Evolutionary conservation across 139 green algal genomes (phyloP).

Genomic region (Haematococcus lacustris): DNA sequence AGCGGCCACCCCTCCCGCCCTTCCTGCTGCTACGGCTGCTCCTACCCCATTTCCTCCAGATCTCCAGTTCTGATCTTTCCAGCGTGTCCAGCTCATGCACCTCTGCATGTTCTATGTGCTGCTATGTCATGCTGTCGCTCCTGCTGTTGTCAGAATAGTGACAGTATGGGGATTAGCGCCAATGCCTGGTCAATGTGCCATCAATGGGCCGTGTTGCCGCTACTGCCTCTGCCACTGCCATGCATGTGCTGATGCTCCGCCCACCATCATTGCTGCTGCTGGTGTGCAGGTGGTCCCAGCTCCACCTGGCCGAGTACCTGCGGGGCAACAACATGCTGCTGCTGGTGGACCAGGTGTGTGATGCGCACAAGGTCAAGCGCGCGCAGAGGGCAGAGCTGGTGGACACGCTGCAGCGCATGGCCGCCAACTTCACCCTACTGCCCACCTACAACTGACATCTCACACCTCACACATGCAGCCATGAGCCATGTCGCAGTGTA

Average conservation of each 20-base stretch:
- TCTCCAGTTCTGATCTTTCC: no score
- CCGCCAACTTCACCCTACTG: not conserved
- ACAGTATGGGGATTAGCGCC: no score
- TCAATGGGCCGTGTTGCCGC: no score
- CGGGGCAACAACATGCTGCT: not conserved
- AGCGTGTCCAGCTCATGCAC: no score
- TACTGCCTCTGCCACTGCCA: not conserved
- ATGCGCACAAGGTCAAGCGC: conserved; percentile 2
- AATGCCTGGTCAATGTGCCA: no score
- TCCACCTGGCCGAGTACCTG: not conserved
- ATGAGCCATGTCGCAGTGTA: not conserved
- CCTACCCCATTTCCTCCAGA: no score
- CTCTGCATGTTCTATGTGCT: not conserved
- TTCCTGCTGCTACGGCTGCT: no score
- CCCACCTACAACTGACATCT: no score
- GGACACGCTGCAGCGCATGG: not conserved
- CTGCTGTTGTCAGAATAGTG: not conserved
- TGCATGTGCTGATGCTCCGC: not conserved
- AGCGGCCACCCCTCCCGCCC: no score
- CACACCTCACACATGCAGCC: no score
- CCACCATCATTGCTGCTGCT: not conserved
- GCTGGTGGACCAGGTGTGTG: not conserved
- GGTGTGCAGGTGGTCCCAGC: not conserved
- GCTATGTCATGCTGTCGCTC: not conserved
- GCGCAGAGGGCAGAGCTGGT: not conserved